These are phyloP conservation scores for Apiotrichum laibachii DNA, from an alignment of 1,284 basidiomycete species.

Conservation along the genomic window DNA sequence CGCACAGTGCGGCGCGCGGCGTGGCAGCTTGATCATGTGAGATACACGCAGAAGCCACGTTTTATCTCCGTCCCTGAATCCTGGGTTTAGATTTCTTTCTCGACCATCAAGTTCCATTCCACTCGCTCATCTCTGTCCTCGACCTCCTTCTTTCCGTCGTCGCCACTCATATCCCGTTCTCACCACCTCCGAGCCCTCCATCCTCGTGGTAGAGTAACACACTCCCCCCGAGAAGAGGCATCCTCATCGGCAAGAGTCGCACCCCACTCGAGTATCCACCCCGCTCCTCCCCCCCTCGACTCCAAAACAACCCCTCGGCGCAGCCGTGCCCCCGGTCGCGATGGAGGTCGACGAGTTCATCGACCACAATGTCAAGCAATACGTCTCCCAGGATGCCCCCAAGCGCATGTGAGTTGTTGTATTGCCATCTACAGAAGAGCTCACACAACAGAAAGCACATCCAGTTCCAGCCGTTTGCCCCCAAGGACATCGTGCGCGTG, in stretches of 20 bases:
- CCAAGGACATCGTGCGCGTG: conserved; percentile 88
- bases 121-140: background rate
- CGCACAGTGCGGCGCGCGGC: background rate
- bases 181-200: background rate
- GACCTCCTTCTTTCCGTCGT: background rate
- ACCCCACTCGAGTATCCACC: background rate
- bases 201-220: background rate
- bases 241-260: background rate
- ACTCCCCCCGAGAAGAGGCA: background rate
- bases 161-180: background rate
- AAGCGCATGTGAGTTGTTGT: conserved; percentile 75
- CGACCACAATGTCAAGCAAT: conserved; percentile 62
- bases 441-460: conserved; percentile 70
- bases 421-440: background rate
- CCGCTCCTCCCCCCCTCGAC: background rate
- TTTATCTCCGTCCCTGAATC: background rate
- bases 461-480: conserved; percentile 86
- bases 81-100: background rate
- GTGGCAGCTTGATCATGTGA: background rate
- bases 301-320: background rate
- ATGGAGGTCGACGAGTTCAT: conserved; percentile 24
- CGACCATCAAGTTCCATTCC: background rate
- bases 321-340: conserved; percentile 4
- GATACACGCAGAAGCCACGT: background rate
- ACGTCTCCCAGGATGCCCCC: conserved; percentile 80